phyloP scores from a whole-genome alignment of 352 stramenopile species.

The Pythium vanterpoolii region DNA sequence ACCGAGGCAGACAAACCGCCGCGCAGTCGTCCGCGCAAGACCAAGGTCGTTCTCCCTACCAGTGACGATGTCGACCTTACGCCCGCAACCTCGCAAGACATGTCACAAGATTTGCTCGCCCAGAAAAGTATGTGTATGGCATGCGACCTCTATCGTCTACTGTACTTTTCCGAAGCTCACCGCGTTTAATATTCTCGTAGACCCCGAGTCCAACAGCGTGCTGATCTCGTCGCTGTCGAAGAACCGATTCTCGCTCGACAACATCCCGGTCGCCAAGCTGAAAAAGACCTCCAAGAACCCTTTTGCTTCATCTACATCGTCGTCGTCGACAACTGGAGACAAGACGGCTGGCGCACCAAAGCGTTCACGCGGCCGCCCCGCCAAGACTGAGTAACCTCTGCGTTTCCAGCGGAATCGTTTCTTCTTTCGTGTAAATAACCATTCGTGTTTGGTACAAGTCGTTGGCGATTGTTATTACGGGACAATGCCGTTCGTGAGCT shows the following conservation, averaged over 20 bases:
- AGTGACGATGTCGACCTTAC: constrained; percentile 24
- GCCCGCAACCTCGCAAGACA: constrained; percentile 41
- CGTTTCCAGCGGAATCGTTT: background rate
- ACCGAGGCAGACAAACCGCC: constrained; percentile 17
- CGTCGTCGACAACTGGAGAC: background rate
- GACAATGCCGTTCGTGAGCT: constrained; percentile 91
- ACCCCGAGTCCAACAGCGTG: constrained; percentile 59
- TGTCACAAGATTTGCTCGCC: constrained; percentile 47
- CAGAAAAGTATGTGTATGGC: constrained; percentile 31
- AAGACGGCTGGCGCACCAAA: background rate
- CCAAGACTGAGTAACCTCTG: constrained; percentile 6
- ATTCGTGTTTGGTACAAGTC: no score
- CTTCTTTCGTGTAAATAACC: no score
- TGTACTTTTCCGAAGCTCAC: background rate
- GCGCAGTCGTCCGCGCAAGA: constrained; percentile 30
- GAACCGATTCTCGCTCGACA: constrained; percentile 77
- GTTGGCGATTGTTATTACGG: no score
- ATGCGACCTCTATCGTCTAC: background rate
- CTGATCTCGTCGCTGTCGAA: constrained; percentile 52
- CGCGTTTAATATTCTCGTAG: constrained; percentile 10
- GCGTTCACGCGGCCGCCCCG: constrained; percentile 17
- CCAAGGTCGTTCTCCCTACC: constrained; percentile 24
- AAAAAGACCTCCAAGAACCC: constrained; percentile 83
- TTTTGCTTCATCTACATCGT: constrained; percentile 33
- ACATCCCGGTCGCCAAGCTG: constrained; percentile 69